Base-by-base conservation (phyloP, 768 basidiomycete species). In the Arthromyces matolae region DNA sequence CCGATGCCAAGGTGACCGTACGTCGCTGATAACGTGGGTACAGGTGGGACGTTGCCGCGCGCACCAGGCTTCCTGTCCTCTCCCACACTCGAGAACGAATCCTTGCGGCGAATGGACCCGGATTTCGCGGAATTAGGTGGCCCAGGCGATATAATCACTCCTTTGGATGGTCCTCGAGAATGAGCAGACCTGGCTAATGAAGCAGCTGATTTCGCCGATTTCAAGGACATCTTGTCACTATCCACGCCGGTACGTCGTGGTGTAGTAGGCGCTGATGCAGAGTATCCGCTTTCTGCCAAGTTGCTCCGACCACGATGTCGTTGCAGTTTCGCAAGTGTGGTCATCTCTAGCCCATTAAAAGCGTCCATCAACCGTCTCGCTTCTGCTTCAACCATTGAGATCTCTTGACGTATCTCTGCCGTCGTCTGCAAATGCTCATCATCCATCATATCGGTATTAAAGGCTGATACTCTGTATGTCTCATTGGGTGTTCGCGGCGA, bases 291-390 rank as follows among this genome's bases (percentile, higher is more conserved):
- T 42, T 56, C 56, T 23, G 41, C 34, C 34, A 50, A 37, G 14
- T 50, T 46, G 42, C 38, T 37, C 47, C 50, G 56, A 56, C 51
- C 55, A 55, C 56, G 61, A 63, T 53, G 62, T 50, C 73, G 67
- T 38, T 75, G 74, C 14, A 68, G 59, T 49, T 76, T 74, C 8
- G 82, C 80, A 39, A 89, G 66, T 18, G 83, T 78, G 27, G 76
- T 84, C 48, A 90, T 70, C 62, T 90, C 88, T 31, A 90, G 70
- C 8, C 88, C 86, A 55, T 80, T 86, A 63, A 90, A 90, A 3
- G 87, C 86, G 58, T 90, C 88, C 65, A 89, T 75, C 37, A 90
- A 64, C 40, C 84, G 72, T 51, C 76, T 74, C 5, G 78, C 80
- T 60, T 91, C 88, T 25, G 81, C 80, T 61, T 89, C 86, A 34